Evolutionary conservation across 352 stramenopile species (phyloP), one percentile per base, ranked within the genome.

Genomic region (Pythium insidiosum): DNA sequence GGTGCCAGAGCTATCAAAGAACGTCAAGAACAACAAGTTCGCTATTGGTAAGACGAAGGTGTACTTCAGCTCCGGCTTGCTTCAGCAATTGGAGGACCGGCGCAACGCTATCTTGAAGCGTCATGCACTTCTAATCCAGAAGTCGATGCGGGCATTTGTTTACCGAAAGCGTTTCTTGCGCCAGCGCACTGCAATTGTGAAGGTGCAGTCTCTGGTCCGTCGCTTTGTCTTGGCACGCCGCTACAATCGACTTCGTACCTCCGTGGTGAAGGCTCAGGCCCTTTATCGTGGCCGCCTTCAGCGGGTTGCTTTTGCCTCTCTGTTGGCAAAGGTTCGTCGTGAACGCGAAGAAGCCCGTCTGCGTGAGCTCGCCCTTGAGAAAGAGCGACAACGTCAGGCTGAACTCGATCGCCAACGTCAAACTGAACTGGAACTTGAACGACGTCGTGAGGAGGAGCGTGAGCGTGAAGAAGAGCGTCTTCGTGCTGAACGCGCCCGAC

Each of bases 51-150:
- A 72, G 50, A 67, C 65, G 23, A 91, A 88, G 55, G 79, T 91
- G 2, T 91, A 88, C 72, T 89, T 91, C 47, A 90, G 81, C 45
- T 86, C 88, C 5, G 90, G 90, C 43, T 56, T 95, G 43, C 56
- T 97, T 29, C 89, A 98, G 67, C 66, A 77, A 52, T 70, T 97
- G 12, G 93, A 98, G 61, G 81, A 90, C 49, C 72, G 73, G 15
- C 74, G 77, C 16, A 86, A 87, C 48, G 57, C 68, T 33, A 81
- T 90, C 34, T 52, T 90, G 3, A 84, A 81, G 47, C 60, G 82
- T 29, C 66, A 88, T 39, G 77, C 77, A n/a, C 70, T 87, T 36
- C 47, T 78, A 18, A 74, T 90, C 38, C 77, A 90, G 48, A 85
- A 85, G 58, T 83, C 62, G 13, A 71, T 90, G 42, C 77, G 71